phyloP scores from a whole-genome alignment of 192 early-diverging fungal genomes.

The Spizellomyces sp. region DNA sequence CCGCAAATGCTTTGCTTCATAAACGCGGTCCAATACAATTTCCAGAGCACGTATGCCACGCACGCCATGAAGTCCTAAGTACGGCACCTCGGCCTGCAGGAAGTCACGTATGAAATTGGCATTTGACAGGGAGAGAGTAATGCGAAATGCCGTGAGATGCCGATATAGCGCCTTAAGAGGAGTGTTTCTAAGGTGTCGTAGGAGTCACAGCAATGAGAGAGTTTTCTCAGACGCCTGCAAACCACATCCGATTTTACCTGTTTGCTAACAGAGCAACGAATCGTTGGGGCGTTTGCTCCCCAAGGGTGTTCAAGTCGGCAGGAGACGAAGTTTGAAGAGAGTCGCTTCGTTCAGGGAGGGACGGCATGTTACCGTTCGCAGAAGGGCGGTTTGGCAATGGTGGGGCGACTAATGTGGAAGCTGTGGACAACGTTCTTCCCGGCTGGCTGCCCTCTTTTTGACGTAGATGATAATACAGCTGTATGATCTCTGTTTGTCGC shows the following conservation, averaged over 20 bases:
- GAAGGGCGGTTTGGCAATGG: not conserved
- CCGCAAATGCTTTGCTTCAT: conserved; percentile 19
- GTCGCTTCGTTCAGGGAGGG: conserved; percentile 4
- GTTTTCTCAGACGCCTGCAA: not conserved
- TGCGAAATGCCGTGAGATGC: conserved; percentile 34
- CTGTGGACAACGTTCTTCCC: not conserved
- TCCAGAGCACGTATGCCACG: conserved; percentile 29
- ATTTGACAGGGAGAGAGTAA: conserved; percentile 22
- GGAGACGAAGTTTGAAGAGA: conserved; percentile 3
- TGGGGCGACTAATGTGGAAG: not conserved
- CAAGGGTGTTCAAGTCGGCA: not conserved
- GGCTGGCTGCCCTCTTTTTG: not conserved
- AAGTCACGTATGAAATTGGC: conserved; percentile 28
- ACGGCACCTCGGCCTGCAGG: conserved; percentile 15
- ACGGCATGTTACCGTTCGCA: not conserved
- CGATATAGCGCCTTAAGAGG: conserved; percentile 39
- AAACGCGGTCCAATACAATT: conserved; percentile 33
- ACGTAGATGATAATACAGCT: conserved; percentile 25
- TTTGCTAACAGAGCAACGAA: conserved; percentile 30
- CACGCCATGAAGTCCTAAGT: conserved; percentile 21
- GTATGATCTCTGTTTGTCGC: conserved; percentile 22
- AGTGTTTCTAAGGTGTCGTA: conserved; percentile 27
- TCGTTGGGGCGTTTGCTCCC: conserved; percentile 24
- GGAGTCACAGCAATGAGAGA: not conserved
- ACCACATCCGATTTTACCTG: conserved; percentile 1